phyloP scores from a whole-genome alignment of 1,139 yeast genomes.

The Yamadazyma conglobata region DNA sequence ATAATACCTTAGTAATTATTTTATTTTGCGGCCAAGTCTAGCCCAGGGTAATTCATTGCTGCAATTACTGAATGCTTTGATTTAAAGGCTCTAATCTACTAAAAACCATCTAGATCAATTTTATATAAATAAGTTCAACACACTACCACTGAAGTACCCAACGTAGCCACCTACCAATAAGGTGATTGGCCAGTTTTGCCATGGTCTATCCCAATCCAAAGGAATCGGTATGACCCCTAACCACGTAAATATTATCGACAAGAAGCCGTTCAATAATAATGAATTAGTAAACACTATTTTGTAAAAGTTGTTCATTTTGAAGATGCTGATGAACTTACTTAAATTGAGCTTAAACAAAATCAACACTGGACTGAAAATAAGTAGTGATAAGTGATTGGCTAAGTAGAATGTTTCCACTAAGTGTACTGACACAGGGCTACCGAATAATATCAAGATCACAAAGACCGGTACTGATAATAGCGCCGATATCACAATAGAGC shows the following conservation, averaged over 20 bases:
- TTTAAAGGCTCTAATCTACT: too few relatives aligned
- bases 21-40: too few relatives aligned
- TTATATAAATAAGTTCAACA: too few relatives aligned
- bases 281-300: slow-evolving; percentile 29
- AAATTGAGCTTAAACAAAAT: slow-evolving; percentile 57
- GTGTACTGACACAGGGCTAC: slow-evolving; percentile 73
- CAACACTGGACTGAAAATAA: slow-evolving; percentile 64
- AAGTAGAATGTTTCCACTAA: slow-evolving; percentile 59
- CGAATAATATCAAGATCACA: slow-evolving; percentile 60
- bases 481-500: slow-evolving; percentile 39
- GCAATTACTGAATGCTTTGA: too few relatives aligned
- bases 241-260: slow-evolving; percentile 79
- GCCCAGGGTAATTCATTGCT: too few relatives aligned
- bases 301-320: slow-evolving; percentile 23
- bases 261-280: slow-evolving; percentile 39
- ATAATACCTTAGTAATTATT: too few relatives aligned
- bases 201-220: slow-evolving; percentile 94
- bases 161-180: slow-evolving; percentile 73
- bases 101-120: too few relatives aligned
- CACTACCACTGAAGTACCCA: slow-evolving; percentile 71
- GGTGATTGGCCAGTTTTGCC: slow-evolving; percentile 98
- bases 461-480: slow-evolving; percentile 52
- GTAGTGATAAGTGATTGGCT: slow-evolving; percentile 60
- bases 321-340: slow-evolving; percentile 22
- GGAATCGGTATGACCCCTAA: slow-evolving; percentile 92